Evolutionary conservation across 345 rosid genomes (phyloP), one percentile per base, ranked within the genome.

Genomic region (Sonneratia caseolaris): DNA sequence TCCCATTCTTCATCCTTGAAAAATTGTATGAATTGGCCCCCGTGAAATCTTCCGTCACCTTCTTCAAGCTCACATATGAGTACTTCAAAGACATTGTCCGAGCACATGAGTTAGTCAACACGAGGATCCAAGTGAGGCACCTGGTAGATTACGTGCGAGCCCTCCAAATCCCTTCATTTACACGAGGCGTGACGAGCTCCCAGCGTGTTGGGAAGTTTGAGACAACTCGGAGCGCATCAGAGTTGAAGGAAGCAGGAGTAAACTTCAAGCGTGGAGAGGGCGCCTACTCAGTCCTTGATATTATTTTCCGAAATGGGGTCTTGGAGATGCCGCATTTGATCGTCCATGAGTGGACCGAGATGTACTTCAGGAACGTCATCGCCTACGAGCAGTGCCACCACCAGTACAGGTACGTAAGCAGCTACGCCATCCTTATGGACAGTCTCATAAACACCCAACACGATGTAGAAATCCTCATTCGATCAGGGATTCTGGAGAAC

Each of bases 201-300:
- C 16, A 8, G 42, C 37, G 57, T 19, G 27, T 56, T 19, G 18
- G 38, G 49, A 68, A 40, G 9, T 37, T 78, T 10, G 57, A 76
- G 48, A 35, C 73, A 36, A 77, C 80, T 64, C 81, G 78, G 1
- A 73, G 72, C 36, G 78, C 82, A 16, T 76, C 74, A 0, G 81
- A 80, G 61, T 80, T 85, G 19, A 47, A 72, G 24, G 75, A 68
- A 37, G 88, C 82, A 11, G 86, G 86, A 22, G 82, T 83, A 27
- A 70, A 2, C 49, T 83, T 85, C 36, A 75, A 56, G 64, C 64
- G 48, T 27, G 62, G 55, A 12, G 68, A 66, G 36, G 69, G 69
- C 0, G 66, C 18, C 24, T 73, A 66, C 51, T 73, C 75, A 55
- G 66, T 72, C 37, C 72, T 83, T n/a, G 82, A 81, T 68, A 64